Evolutionary conservation across 1,284 basidiomycete species (phyloP), one percentile per base, ranked within the genome.

Genomic region (Sporisorium sorghi): DNA sequence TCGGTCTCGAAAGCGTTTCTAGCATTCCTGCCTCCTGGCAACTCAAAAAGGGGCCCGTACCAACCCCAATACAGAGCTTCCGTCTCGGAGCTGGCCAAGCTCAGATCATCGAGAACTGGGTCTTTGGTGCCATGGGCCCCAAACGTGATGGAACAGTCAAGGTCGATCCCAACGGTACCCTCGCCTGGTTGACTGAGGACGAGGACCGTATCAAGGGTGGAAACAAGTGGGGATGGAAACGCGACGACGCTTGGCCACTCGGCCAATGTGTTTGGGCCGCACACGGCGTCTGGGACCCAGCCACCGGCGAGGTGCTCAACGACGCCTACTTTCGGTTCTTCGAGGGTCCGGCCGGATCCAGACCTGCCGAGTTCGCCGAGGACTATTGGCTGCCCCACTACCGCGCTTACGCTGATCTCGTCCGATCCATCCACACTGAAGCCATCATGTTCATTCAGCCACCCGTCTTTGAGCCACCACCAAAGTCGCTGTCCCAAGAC

Each of bases 391-490:
- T 89, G 5, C 88, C 91, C 0, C 92, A 95, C 82, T 92, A 90
- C 86, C 85, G 89, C 26, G 84, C 85, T 4, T 98, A 91, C 77
- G 87, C 89, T 2, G 78, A 84, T 1, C 87, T 90, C 15, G 90
- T 98, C 47, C 89, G 94, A 1, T 73, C 84, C 1, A 86, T 89
- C 2, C 95, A 98, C 80, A 90, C 91, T 0, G 91, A 93, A 74
- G 90, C 93, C 1, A 95, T 99, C 77, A 88, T 91, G 59, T 97
- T 98, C 84, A 88, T 98, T 42, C 93, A 97, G 77, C 92, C 94
- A 0, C 93, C 95, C 2, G 95, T 99, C 0, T 97, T 98, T 84
- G 91, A 91, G 5, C 87, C 87, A 14, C 94, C 94, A 0, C 86
- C 87, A 3, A 72, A 81, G 24, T 86, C 93, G 4, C 87, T 88